phyloP scores from a whole-genome alignment of 73 alveolate genomes.

The Vitrella brassicaformis region DNA sequence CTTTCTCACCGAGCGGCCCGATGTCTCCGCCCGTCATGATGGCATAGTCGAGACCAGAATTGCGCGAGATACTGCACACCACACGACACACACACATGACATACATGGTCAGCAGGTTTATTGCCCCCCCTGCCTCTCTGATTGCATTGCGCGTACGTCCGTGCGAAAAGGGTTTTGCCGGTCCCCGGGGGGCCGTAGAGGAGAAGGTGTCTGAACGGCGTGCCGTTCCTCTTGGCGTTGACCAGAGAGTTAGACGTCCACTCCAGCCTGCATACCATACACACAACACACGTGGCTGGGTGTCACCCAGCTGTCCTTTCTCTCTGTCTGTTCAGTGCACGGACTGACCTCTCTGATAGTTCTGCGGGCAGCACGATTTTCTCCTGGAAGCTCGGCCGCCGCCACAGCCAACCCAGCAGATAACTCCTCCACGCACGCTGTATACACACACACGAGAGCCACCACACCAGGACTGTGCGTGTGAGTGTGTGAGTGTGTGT shows the following conservation, averaged over 20 bases:
- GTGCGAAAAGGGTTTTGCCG: slow-evolving; percentile 80
- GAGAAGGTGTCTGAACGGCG: slow-evolving; percentile 63
- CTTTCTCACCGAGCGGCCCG: slow-evolving; percentile 67
- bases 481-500: too few relatives aligned
- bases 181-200: slow-evolving; percentile 92
- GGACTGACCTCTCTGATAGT: too few relatives aligned
- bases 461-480: too few relatives aligned
- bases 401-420: slow-evolving; percentile 16
- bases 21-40: slow-evolving; percentile 81
- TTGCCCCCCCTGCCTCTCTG: neutral
- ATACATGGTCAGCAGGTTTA: neutral
- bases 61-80: neutral
- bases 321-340: too few relatives aligned
- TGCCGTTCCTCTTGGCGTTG: slow-evolving; percentile 36
- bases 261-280: slow-evolving; percentile 1
- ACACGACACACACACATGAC: neutral
- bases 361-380: slow-evolving; percentile 5
- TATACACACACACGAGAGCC: too few relatives aligned
- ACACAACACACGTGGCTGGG: too few relatives aligned
- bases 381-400: slow-evolving; percentile 27
- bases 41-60: slow-evolving; percentile 68
- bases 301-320: too few relatives aligned
- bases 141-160: slow-evolving; percentile 43
- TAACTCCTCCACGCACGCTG: slow-evolving; percentile 3
- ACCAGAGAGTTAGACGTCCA: slow-evolving; percentile 36